A percentile compares a stretch with the other conserved stretches of the same genome.
These are phyloP conservation scores for Pestalotiopsis sp. DNA, from an alignment of 2,329 filamentous ascomycete genomes.

Conservation along the genomic window DNA sequence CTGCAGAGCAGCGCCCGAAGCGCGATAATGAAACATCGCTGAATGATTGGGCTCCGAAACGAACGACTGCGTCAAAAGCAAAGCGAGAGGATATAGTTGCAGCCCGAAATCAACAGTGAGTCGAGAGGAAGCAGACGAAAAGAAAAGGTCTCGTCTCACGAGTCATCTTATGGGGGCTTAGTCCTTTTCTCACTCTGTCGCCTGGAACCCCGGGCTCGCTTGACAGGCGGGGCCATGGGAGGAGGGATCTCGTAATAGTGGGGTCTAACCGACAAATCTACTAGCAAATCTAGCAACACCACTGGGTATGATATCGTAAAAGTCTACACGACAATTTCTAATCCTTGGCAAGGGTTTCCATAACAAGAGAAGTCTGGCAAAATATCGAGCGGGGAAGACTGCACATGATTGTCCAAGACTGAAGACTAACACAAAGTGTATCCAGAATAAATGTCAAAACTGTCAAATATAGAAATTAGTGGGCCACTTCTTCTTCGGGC, in stretches of 20 bases:
- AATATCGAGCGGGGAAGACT: too few relatives aligned
- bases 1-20: neutral
- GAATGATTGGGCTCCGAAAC: neutral
- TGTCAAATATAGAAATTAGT: too few relatives aligned
- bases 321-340: neutral
- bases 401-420: too few relatives aligned
- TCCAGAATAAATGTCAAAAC: too few relatives aligned
- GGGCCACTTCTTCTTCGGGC: too few relatives aligned
- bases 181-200: neutral
- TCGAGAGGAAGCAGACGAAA: neutral
- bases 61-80: neutral
- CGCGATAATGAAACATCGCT: neutral
- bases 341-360: neutral
- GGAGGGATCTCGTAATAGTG: neutral
- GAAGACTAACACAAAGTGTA: too few relatives aligned
- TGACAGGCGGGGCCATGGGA: neutral
- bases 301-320: neutral
- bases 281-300: neutral
- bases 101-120: neutral
- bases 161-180: neutral
- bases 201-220: neutral
- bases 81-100: neutral
- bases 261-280: neutral
- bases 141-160: neutral
- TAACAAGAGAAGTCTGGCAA: too few relatives aligned